Evolutionary conservation across 2,329 filamentous ascomycete species (phyloP).

Genomic region (Thielaviopsis euricoi): DNA sequence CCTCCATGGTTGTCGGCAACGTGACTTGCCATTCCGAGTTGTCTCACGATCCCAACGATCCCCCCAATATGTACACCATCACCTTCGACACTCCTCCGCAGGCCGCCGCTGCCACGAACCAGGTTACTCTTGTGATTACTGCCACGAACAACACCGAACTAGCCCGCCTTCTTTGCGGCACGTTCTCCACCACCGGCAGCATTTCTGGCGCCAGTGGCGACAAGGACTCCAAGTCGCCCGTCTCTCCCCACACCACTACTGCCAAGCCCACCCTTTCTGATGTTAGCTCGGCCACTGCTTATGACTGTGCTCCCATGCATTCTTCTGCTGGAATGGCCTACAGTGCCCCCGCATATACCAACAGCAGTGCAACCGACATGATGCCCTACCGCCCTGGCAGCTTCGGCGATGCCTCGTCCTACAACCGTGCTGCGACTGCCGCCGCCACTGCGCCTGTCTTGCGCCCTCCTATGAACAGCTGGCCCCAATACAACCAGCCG

Average conservation of each 20-base stretch:
- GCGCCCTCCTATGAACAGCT: constrained; percentile 24
- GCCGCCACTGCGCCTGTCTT: constrained; percentile 20
- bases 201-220: constrained; percentile 32
- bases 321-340: not conserved
- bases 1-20: not conserved
- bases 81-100: constrained; percentile 53
- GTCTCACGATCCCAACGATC: constrained; percentile 30
- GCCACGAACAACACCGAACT: not conserved
- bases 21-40: constrained; percentile 39
- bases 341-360: constrained; percentile 19
- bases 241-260: constrained; percentile 18
- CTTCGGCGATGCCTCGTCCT: constrained; percentile 28
- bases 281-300: not conserved
- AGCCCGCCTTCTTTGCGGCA: not conserved
- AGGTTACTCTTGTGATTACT: not conserved
- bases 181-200: constrained; percentile 32
- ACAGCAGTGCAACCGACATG: constrained; percentile 33
- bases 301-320: not conserved
- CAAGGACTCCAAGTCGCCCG: constrained; percentile 27
- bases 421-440: constrained; percentile 24
- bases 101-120: not conserved
- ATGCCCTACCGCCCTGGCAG: constrained; percentile 37
- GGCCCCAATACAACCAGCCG: constrained; percentile 27
- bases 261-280: constrained; percentile 23
- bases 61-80: constrained; percentile 41